A percentile compares a stretch with the other conserved stretches of the same genome.
These are phyloP conservation scores for Septoria petroselini DNA, from an alignment of 2,329 filamentous ascomycete genomes.

Conservation along the genomic window DNA sequence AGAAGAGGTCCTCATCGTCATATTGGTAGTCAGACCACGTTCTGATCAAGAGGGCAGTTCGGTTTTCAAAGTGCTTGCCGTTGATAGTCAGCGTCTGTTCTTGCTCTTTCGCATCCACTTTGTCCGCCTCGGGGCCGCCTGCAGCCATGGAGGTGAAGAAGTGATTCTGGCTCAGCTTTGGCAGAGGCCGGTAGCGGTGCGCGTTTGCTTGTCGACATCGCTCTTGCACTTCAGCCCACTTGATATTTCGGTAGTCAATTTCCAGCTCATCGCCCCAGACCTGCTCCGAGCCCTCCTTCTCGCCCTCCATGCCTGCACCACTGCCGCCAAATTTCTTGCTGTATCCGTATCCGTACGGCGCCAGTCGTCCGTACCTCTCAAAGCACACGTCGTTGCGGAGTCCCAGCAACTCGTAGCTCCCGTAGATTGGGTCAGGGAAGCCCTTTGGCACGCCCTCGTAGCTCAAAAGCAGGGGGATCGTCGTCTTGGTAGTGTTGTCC, in stretches of 20 bases:
- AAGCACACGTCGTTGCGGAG: constrained; percentile 86
- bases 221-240: constrained; percentile 76
- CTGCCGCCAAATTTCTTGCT: constrained; percentile 72
- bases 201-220: constrained; percentile 70
- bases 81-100: constrained; percentile 15
- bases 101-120: constrained; percentile 19
- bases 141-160: constrained; percentile 43
- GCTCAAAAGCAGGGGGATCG: constrained; percentile 67
- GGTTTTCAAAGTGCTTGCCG: constrained; percentile 41
- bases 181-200: constrained; percentile 59
- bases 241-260: constrained; percentile 72
- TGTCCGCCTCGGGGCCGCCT: constrained; percentile 31
- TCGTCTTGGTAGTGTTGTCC: constrained; percentile 62
- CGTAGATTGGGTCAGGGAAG: constrained; percentile 79
- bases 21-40: constrained; percentile 80
- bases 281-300: constrained; percentile 72
- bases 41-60: constrained; percentile 77
- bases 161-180: constrained; percentile 35
- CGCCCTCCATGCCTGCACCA: constrained; percentile 80
- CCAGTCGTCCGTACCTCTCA: constrained; percentile 82
- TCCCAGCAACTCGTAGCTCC: constrained; percentile 79
- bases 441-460: constrained; percentile 76
- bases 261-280: constrained; percentile 70
- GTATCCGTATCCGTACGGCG: constrained; percentile 88
- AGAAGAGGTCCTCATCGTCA: constrained; percentile 75